Conservation (phyloP, 371 early-diverging fungal genomes). For the Mucor velutinosus region DNA sequence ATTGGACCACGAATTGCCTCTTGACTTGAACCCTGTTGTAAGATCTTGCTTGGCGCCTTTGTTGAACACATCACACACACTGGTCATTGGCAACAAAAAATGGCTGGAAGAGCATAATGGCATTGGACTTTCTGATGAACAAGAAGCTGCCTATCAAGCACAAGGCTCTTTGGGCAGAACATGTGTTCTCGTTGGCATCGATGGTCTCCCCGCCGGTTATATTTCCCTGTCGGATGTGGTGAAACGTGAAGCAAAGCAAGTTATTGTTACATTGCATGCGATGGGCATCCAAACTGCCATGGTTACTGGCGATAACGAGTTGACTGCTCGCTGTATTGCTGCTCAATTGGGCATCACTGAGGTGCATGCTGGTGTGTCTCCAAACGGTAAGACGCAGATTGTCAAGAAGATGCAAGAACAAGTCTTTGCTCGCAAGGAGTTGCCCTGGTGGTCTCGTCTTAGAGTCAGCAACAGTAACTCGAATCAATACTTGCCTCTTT, state of each 20-base stretch:
- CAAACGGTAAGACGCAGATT: conserved; percentile 84
- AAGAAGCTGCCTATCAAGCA: conserved; percentile 18
- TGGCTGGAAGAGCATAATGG: conserved; percentile 61
- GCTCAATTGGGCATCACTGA: conserved; percentile 70
- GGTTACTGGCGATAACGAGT: conserved; percentile 92
- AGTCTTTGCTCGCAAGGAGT: conserved; percentile 2
- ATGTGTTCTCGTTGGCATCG: conserved; percentile 75
- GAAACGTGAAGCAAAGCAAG: conserved; percentile 76
- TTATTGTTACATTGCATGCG: conserved; percentile 68
- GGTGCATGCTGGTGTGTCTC: conserved; percentile 92
- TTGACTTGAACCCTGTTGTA: background rate
- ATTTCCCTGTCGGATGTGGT: conserved; percentile 86
- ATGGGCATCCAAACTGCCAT: conserved; percentile 84
- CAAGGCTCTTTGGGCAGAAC: conserved; percentile 74
- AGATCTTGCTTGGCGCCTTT: background rate
- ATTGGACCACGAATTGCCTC: conserved; percentile 2
- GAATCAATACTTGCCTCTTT: background rate
- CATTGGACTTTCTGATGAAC: conserved; percentile 33
- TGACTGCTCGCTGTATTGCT: conserved; percentile 81
- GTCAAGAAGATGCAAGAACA: conserved; percentile 64
- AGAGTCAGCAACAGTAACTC: background rate
- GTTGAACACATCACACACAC: background rate
- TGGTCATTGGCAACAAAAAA: conserved; percentile 71
- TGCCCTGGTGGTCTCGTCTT: conserved; percentile 2
- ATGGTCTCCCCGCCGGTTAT: conserved; percentile 68